A percentile compares a stretch with the other conserved stretches of the same genome.
Evolutionary conservation across 805 yeast species (phyloP).

Genomic region (Pichia membranifaciens): DNA sequence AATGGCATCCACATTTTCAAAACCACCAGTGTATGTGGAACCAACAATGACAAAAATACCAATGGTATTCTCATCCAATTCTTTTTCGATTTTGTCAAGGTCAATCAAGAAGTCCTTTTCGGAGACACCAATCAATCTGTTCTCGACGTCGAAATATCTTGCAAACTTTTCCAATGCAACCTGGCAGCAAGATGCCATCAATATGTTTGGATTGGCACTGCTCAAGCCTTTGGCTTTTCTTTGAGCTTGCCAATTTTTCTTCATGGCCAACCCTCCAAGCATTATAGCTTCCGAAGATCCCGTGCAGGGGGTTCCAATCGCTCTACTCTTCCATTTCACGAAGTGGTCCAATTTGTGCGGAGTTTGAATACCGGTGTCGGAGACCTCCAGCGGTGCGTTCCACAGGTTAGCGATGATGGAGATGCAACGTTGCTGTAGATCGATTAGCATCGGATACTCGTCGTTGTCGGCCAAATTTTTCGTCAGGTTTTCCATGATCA

Average conservation of each 20-base stretch:
- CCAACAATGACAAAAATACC: constrained; percentile 87
- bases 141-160: constrained; percentile 86
- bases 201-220: constrained; percentile 65
- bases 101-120: constrained; percentile 63
- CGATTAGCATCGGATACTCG: constrained; percentile 84
- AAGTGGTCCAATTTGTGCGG: constrained; percentile 9
- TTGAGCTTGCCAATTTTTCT: constrained; percentile 77
- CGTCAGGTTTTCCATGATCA: constrained; percentile 65
- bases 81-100: constrained; percentile 48
- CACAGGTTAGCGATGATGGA: constrained; percentile 74
- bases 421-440: constrained; percentile 75
- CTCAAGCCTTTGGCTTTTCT: constrained; percentile 57
- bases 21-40: constrained; percentile 89
- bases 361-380: constrained; percentile 18
- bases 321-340: constrained; percentile 23
- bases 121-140: constrained; percentile 64
- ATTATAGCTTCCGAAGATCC: constrained; percentile 93
- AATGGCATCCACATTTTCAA: constrained; percentile 67
- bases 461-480: constrained; percentile 91
- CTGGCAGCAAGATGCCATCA: constrained; percentile 91
- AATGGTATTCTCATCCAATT: constrained; percentile 85
- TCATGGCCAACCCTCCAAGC: constrained; percentile 90
- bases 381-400: constrained; percentile 51
- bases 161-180: constrained; percentile 94
- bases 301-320: constrained; percentile 87